Evolutionary conservation across 768 basidiomycete species (phyloP), one percentile per base, ranked within the genome.

Genomic region (Dacryopinax primogenitus): DNA sequence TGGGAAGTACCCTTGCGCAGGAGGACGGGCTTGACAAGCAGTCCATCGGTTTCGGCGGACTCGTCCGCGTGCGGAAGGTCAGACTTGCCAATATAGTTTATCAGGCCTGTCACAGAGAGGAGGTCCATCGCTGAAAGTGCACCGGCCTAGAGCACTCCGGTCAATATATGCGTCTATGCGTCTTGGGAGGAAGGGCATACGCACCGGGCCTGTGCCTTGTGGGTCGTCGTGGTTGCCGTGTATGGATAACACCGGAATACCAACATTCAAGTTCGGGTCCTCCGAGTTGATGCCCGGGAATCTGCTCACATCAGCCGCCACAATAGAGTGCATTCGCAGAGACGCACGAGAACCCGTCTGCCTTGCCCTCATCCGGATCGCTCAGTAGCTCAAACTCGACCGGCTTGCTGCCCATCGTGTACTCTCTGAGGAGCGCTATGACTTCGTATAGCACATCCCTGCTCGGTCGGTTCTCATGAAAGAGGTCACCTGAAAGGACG

Each of bases 161-260:
- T 62, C 33, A 21, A 28, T 35, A n/a, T n/a, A n/a, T n/a, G n/a
- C n/a, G n/a, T n/a, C n/a, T n/a, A n/a, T n/a, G n/a, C n/a, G n/a
- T n/a, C n/a, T n/a, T n/a, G n/a, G n/a, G n/a, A n/a, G n/a, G n/a
- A 45, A 32, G 30, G 39, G 32, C 28, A 12, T 12, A 76, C 90
- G 67, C 70, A 92, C 93, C 9, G 88, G 81, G 1, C 94, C 93
- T 23, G 92, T 87, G 21, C 96, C 96, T 76, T 98, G 96, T 34
- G 96, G 96, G 71, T 99, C 96, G 72, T 99, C 96, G 75, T 99
- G 96, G 72, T 99, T 99, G 44, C 96, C 96, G 71, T 99, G 96
- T 63, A 99, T 98, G 0, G 95, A 97, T 76, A 99, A 99, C 32
- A 98, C 89, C 1, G 96, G 96, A n/a, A 96, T 91, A 2, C 84